Evolutionary conservation across 805 yeast genomes (phyloP).

Genomic region (Yarrowia sp.): DNA sequence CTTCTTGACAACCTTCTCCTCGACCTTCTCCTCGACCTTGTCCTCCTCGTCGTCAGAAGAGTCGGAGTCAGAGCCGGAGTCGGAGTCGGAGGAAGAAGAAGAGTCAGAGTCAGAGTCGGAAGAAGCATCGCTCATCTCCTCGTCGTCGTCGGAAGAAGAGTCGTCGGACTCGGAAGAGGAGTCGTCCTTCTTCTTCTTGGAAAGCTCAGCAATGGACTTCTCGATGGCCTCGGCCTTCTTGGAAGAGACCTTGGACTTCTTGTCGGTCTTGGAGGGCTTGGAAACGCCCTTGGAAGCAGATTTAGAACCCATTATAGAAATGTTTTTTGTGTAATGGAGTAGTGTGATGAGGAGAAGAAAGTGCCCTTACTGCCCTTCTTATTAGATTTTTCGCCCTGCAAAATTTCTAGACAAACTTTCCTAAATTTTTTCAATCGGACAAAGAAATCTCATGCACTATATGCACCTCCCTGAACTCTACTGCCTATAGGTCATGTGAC

Average conservation of each 20-base stretch:
- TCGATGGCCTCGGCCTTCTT: conserved; percentile 24
- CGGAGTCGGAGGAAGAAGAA: conserved; percentile 32
- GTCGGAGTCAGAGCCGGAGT: conserved; percentile 28
- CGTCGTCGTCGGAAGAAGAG: conserved; percentile 30
- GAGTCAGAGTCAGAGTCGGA: conserved; percentile 37
- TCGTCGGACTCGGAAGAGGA: conserved; percentile 33
- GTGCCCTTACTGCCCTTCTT: conserved; percentile 7
- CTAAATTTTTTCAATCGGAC: conserved; percentile 17
- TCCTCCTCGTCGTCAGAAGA: conserved; percentile 27
- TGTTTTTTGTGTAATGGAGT: neutral
- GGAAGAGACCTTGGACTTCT: conserved; percentile 27
- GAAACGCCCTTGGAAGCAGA: conserved; percentile 24
- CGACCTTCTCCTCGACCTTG: conserved; percentile 42
- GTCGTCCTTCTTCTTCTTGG: conserved; percentile 31
- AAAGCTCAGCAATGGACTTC: conserved; percentile 21
- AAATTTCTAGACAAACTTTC: conserved; percentile 20
- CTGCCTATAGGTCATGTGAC: neutral
- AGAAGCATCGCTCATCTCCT: conserved; percentile 38
- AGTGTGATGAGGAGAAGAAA: conserved; percentile 14
- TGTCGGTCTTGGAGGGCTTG: conserved; percentile 27
- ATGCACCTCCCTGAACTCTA: neutral
- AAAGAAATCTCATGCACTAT: conserved; percentile 11
- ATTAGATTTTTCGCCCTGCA: conserved; percentile 1
- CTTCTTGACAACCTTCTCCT: conserved; percentile 61
- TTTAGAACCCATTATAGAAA: conserved; percentile 23